phyloP scores from a whole-genome alignment of 306 rosid species.

The Betula pendula region DNA sequence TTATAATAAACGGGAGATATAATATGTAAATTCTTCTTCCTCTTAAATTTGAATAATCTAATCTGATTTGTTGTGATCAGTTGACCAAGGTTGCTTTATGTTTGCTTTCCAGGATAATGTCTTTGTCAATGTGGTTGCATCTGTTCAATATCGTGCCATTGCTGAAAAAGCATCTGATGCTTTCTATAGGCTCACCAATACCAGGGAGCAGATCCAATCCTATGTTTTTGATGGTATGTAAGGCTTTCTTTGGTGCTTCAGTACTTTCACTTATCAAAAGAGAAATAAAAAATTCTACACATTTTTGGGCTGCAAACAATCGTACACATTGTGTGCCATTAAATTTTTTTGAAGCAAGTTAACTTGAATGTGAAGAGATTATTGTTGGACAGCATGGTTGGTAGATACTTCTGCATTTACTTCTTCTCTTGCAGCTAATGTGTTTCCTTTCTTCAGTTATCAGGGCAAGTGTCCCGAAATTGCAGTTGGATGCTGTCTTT shows the following conservation, averaged over 20 bases:
- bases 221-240: conserved; percentile 71
- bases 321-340: background rate
- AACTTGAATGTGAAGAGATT: background rate
- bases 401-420: background rate
- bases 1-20: conserved; percentile 5
- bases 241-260: background rate
- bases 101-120: conserved; percentile 60
- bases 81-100: conserved; percentile 20
- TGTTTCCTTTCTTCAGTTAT: conserved; percentile 47
- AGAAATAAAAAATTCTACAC: background rate
- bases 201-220: conserved; percentile 66
- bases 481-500: conserved; percentile 65
- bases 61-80: conserved; percentile 16
- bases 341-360: background rate
- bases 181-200: conserved; percentile 68
- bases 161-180: conserved; percentile 65
- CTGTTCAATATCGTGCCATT: conserved; percentile 62
- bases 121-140: conserved; percentile 67
- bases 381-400: conserved; percentile 16
- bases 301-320: background rate
- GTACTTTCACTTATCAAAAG: background rate
- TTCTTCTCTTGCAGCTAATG: conserved; percentile 13
- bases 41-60: conserved; percentile 5
- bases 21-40: background rate
- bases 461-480: conserved; percentile 65